Evolutionary conservation across 2,329 filamentous ascomycete species (phyloP).

Genomic region (Colletotrichum theobromicola): DNA sequence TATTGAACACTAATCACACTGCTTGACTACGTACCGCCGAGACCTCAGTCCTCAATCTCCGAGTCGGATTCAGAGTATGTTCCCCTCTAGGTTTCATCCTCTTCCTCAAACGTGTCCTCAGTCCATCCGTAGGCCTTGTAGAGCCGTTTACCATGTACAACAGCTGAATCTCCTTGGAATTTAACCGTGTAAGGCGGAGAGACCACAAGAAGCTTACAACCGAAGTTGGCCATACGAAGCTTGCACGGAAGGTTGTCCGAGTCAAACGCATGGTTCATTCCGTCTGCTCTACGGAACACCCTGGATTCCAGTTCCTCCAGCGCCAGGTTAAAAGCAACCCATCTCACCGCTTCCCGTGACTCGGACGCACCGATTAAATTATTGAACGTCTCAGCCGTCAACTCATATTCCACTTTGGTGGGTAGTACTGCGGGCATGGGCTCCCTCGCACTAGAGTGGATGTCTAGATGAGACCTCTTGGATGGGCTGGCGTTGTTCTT

Average conservation of each 20-base stretch:
- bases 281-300: slow-evolving; percentile 36
- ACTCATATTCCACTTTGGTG: neutral
- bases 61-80: neutral
- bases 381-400: slow-evolving; percentile 39
- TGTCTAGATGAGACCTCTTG: slow-evolving; percentile 38
- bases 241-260: slow-evolving; percentile 4
- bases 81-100: too few relatives aligned
- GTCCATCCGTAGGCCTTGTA: slow-evolving; percentile 41
- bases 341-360: slow-evolving; percentile 35
- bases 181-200: slow-evolving; percentile 41
- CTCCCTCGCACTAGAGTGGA: slow-evolving; percentile 14
- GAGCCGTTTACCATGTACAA: slow-evolving; percentile 34
- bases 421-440: rapidly evolving
- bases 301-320: slow-evolving; percentile 48
- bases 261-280: neutral
- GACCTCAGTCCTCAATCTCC: neutral
- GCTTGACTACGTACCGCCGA: neutral
- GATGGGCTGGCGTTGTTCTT: slow-evolving; percentile 51
- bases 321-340: slow-evolving; percentile 43
- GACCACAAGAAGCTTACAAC: slow-evolving; percentile 33
- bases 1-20: neutral
- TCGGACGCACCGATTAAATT: slow-evolving; percentile 33
- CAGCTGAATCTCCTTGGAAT: slow-evolving; percentile 37
- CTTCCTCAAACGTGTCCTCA: slow-evolving; percentile 32
- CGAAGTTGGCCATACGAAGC: slow-evolving; percentile 29